phyloP scores from a whole-genome alignment of 192 early-diverging fungal genomes.

The Diversispora epigaea region DNA sequence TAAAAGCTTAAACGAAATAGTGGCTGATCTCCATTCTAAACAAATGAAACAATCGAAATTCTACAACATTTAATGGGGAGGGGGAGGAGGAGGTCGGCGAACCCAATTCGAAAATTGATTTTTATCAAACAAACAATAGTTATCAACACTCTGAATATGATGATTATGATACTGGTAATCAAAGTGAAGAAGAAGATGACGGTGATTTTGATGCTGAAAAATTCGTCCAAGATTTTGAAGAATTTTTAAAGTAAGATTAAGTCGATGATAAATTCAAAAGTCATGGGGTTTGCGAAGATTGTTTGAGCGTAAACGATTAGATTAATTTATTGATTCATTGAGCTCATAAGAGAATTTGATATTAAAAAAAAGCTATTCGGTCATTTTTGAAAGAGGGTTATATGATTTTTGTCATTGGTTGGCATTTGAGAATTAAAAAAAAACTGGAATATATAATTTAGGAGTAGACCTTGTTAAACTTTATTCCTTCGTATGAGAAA shows the following conservation, averaged over 20 bases:
- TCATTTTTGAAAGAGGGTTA: no score
- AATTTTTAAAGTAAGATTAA: not conserved
- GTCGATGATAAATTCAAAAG: no score
- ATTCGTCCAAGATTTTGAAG: slow-evolving; percentile 10
- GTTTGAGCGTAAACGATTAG: no score
- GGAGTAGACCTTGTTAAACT: no score
- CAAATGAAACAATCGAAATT: slow-evolving; percentile 7
- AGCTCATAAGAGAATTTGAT: no score
- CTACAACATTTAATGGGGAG: slow-evolving; percentile 2
- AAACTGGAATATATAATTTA: no score
- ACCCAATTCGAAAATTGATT: not conserved
- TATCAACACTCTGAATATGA: not conserved
- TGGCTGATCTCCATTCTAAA: not conserved
- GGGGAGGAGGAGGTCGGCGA: not conserved
- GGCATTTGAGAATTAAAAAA: no score
- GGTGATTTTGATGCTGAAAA: slow-evolving; percentile 20
- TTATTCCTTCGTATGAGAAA: no score
- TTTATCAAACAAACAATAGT: not conserved
- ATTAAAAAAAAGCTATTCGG: no score
- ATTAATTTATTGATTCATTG: no score
- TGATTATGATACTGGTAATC: slow-evolving; percentile 16
- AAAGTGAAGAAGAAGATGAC: slow-evolving; percentile 19
- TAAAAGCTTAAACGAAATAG: slow-evolving; percentile 6
- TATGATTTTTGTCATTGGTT: no score
- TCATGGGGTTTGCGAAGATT: no score